phyloP scores from a whole-genome alignment of 2,329 filamentous ascomycete species.

The Neoarthrinium moseri region DNA sequence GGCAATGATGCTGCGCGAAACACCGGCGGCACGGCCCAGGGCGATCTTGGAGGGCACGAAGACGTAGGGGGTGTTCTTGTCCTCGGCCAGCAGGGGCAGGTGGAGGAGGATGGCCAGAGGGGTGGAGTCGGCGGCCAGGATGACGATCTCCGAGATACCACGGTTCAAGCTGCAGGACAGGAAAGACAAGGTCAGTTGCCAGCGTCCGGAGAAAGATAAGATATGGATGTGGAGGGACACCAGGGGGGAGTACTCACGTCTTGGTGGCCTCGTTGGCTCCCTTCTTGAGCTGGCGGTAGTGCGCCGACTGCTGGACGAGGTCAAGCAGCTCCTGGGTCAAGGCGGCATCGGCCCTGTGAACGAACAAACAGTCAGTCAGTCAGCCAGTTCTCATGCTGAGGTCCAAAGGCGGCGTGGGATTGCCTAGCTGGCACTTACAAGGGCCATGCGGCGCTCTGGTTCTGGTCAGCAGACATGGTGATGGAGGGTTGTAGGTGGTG shows the following conservation, averaged over 20 bases:
- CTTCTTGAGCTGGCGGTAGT: slow-evolving; percentile 81
- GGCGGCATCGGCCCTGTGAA: slow-evolving; percentile 70
- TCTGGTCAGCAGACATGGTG: slow-evolving; percentile 28
- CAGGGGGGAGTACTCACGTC: too few relatives aligned
- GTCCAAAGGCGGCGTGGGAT: slow-evolving; percentile 17
- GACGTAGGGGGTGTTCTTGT: slow-evolving; percentile 71
- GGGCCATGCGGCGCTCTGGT: slow-evolving; percentile 11
- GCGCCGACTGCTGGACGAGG: slow-evolving; percentile 68
- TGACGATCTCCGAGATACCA: slow-evolving; percentile 84
- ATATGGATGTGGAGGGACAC: too few relatives aligned
- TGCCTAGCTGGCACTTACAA: neutral
- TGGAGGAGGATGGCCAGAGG: slow-evolving; percentile 88
- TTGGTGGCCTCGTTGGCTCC: slow-evolving; percentile 85
- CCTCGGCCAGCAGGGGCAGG: slow-evolving; percentile 84
- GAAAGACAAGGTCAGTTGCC: too few relatives aligned
- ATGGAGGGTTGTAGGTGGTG: slow-evolving; percentile 1
- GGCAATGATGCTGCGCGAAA: slow-evolving; percentile 77
- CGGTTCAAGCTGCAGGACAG: too few relatives aligned
- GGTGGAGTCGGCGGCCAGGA: slow-evolving; percentile 84
- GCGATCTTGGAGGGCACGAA: slow-evolving; percentile 67
- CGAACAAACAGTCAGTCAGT: too few relatives aligned
- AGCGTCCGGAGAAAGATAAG: too few relatives aligned
- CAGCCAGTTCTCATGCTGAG: slow-evolving; percentile 57
- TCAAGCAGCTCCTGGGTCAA: slow-evolving; percentile 82
- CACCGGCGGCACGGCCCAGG: slow-evolving; percentile 86